Base-by-base conservation (phyloP, 169 alveolate genomes). In the Eimeria falciformis region DNA sequence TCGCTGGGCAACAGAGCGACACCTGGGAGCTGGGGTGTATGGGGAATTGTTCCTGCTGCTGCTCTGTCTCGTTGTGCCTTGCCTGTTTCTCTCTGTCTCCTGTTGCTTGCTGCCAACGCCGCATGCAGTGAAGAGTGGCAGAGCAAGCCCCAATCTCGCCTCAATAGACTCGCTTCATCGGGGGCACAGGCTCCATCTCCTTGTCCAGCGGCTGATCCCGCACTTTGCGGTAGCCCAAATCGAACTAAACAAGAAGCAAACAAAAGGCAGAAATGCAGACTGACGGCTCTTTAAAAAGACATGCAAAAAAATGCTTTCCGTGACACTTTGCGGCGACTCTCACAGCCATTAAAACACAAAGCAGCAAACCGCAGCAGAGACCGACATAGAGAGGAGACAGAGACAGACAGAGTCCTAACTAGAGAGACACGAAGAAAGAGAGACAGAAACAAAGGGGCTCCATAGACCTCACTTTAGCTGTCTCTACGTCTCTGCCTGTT, bases 101-200 rank as follows among this genome's bases (percentile, higher is more conserved):
- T 23, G n/a, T 3, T 66, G 27, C n/a, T n/a, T n/a, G n/a, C n/a
- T n/a, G n/a, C n/a, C n/a, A n/a, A n/a, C n/a, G n/a, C n/a, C n/a
- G n/a, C n/a, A n/a, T n/a, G n/a, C n/a, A n/a, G n/a, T n/a, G n/a
- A n/a, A n/a, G n/a, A n/a, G n/a, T n/a, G n/a, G n/a, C n/a, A n/a
- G 62, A 14, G 62, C 14, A 50, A 50, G 62, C 14, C 14, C 62
- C 62, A 11, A 14, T 40, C 82, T 77, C 65, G 21, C n/a, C 2
- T 45, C 68, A 95, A 50, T 95, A 95, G 73, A 95, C 97, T 17
- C 98, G 92, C 92, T 95, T 97, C 90, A 94, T 95, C 21, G 98
- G 98, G 5, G 98, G 98, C n/a, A 97, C 93, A 62, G 96, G 92
- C 55, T 96, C 97, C 98, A 97, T 97, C 85, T 97, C 98, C 23